These are phyloP conservation scores for Monosporozyma yasuniensis DNA, from an alignment of 805 yeast genomes.

Conservation along the genomic window DNA sequence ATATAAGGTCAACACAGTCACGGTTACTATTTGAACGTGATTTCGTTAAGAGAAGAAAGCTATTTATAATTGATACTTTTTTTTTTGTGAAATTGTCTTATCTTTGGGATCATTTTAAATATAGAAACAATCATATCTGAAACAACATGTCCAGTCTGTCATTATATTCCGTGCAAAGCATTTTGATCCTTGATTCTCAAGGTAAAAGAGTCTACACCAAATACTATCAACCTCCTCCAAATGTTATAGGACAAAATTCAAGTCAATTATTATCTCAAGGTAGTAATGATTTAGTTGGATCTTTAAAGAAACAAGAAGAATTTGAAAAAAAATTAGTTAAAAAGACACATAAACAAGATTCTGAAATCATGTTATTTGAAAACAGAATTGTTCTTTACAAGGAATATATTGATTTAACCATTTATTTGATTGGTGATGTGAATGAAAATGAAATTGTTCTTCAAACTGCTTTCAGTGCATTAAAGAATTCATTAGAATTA, in stretches of 20 bases:
- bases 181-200: constrained; percentile 69
- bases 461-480: constrained; percentile 64
- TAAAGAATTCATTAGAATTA: constrained; percentile 73
- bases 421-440: constrained; percentile 60
- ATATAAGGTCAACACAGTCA: background rate
- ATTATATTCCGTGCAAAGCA: constrained; percentile 74
- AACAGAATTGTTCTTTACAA: constrained; percentile 77
- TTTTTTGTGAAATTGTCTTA: background rate
- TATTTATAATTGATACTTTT: background rate
- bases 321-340: constrained; percentile 66
- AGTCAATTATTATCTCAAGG: background rate
- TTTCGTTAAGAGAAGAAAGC: background rate
- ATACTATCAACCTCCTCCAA: constrained; percentile 59
- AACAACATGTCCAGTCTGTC: constrained; percentile 30
- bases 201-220: constrained; percentile 78
- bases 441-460: constrained; percentile 82
- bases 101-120: background rate
- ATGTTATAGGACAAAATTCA: constrained; percentile 1
- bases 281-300: constrained; percentile 6
- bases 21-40: background rate
- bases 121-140: background rate
- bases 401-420: constrained; percentile 65
- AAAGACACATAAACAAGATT: constrained; percentile 73
- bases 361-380: constrained; percentile 75
- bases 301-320: constrained; percentile 51